Conservation (phyloP, 202 grass and related monocot genomes). For the Cymbopogon flexuosus region DNA sequence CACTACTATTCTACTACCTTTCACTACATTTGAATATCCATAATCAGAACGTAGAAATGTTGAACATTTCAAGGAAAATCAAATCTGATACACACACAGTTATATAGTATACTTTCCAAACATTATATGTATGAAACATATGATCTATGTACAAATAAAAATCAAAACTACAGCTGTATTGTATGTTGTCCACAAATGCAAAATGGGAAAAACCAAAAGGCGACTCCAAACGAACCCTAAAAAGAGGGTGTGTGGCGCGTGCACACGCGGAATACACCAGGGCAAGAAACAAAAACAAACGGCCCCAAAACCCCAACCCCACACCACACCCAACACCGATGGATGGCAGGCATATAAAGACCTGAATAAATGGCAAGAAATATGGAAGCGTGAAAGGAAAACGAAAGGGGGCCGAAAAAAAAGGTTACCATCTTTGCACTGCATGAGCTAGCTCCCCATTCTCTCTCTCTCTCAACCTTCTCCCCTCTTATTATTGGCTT, state of each 20-base stretch:
- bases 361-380: slow-evolving; percentile 39
- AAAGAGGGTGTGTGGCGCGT: not conserved
- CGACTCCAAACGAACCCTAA: not conserved
- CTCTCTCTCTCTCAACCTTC: not conserved
- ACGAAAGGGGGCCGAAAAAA: not conserved
- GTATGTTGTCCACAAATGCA: not conserved
- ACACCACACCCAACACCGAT: not conserved
- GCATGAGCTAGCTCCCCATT: not conserved
- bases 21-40: not conserved
- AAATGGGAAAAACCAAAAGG: slow-evolving; percentile 23
- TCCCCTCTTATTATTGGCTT: slow-evolving; percentile 32
- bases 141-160: too few relatives aligned
- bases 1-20: too few relatives aligned
- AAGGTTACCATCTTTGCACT: slow-evolving; percentile 49
- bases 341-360: not conserved
- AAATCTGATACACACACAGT: too few relatives aligned
- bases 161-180: not conserved
- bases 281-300: not conserved
- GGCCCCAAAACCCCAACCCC: not conserved
- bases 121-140: too few relatives aligned
- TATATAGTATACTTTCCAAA: too few relatives aligned
- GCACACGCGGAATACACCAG: slow-evolving; percentile 4
- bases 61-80: too few relatives aligned
- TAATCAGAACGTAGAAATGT: not conserved
- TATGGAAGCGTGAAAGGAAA: slow-evolving; percentile 30